Conservation (phyloP, 352 stramenopile genomes). For the Pythium utonaiense region DNA sequence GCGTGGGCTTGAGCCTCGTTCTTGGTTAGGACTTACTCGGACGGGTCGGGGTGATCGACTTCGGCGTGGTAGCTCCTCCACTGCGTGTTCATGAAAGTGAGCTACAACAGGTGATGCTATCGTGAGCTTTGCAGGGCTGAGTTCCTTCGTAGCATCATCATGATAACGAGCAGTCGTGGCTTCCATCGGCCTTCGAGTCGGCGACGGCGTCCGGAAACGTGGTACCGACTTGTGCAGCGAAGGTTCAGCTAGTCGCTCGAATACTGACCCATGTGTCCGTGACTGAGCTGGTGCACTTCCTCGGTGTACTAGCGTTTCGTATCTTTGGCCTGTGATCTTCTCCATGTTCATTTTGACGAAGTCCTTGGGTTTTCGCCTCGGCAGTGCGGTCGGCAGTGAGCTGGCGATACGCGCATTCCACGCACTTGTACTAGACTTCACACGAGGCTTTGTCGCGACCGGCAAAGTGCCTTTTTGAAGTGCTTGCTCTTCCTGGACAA, state of each 20-base stretch:
- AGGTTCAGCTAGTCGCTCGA: constrained; percentile 37
- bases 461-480: background rate
- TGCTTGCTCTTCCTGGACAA: constrained; percentile 12
- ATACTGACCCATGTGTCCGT: constrained; percentile 24
- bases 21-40: constrained; percentile 1
- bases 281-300: background rate
- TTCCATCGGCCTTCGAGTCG: background rate
- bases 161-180: background rate
- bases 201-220: constrained; percentile 11
- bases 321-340: constrained; percentile 34
- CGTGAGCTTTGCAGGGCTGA: background rate
- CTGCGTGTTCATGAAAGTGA: background rate
- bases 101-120: constrained; percentile 5
- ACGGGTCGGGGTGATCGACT: background rate
- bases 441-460: background rate
- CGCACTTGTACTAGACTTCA: background rate
- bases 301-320: constrained; percentile 4
- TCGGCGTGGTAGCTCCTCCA: background rate
- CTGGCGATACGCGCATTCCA: constrained; percentile 11
- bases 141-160: background rate
- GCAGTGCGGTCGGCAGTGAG: constrained; percentile 20
- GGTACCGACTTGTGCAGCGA: constrained; percentile 13
- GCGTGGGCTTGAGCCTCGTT: background rate
- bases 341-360: constrained; percentile 63
- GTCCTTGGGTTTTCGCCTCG: constrained; percentile 32